Percentiles rank a stretch among this genome's conserved stretches.
Conservation (phyloP, 164 flowering plant species). For the Berberis thunbergii region DNA sequence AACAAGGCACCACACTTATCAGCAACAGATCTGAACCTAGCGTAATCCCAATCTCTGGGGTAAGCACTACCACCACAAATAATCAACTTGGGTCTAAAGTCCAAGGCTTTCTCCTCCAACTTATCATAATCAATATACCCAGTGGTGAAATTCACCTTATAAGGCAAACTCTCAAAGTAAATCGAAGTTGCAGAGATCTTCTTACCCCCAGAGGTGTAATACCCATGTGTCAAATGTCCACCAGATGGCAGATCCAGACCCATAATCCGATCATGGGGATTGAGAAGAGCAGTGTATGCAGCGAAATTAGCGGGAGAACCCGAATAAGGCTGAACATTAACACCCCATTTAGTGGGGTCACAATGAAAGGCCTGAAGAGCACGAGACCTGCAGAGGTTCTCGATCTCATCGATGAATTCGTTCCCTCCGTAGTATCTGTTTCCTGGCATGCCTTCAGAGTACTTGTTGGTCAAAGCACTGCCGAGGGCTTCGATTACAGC, state of each 20-base stretch:
- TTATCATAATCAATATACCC: conserved; percentile 88
- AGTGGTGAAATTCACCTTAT: conserved; percentile 69
- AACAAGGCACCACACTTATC: conserved; percentile 88
- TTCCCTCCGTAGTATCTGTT: conserved; percentile 98
- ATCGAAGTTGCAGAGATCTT: conserved; percentile 96
- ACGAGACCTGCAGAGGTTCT: conserved; percentile 75
- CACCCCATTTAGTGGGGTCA: conserved; percentile 83
- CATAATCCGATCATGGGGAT: conserved; percentile 97
- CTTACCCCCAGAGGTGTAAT: conserved; percentile 90
- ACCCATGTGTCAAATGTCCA: conserved; percentile 97
- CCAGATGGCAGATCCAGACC: conserved; percentile 93
- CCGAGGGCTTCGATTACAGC: conserved; percentile 97
- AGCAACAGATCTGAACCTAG: conserved; percentile 59
- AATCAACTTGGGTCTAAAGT: conserved; percentile 86
- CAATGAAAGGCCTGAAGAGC: conserved; percentile 66
- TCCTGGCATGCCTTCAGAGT: conserved; percentile 98
- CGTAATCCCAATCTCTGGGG: conserved; percentile 95
- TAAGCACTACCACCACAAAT: conserved; percentile 98
- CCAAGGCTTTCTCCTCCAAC: conserved; percentile 98
- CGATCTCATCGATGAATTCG: conserved; percentile 93
- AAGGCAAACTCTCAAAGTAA: conserved; percentile 97
- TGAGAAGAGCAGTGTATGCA: conserved; percentile 85
- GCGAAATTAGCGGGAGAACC: conserved; percentile 97
- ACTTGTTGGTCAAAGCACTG: conserved; percentile 86
- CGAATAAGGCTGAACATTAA: conserved; percentile 95